Percentiles rank a stretch among this genome's conserved stretches.
These are phyloP conservation scores for Ustilago shanxiensis DNA, from an alignment of 1,284 basidiomycete species.

Conservation along the genomic window DNA sequence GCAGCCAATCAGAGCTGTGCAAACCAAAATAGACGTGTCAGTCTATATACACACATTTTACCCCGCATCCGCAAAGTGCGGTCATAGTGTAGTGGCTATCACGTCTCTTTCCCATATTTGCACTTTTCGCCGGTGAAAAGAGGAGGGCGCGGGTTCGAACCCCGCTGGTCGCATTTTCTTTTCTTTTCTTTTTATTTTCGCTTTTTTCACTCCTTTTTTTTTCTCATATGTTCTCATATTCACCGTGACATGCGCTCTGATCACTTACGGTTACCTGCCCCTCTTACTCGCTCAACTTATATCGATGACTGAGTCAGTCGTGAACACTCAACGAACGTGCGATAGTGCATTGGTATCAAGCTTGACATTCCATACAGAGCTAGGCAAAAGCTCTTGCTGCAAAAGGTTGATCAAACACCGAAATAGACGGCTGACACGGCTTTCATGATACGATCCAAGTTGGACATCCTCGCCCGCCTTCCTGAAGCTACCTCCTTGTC, in stretches of 20 bases:
- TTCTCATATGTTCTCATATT: background rate
- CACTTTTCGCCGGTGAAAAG: constrained; percentile 6
- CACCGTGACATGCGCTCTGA: background rate
- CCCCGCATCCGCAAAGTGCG: background rate
- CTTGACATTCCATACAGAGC: background rate
- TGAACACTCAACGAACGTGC: too few species aligned
- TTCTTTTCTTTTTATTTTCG: background rate
- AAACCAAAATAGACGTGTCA: background rate
- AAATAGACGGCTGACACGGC: constrained; percentile 49
- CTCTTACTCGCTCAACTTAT: too few species aligned
- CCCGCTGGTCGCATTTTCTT: constrained; percentile 24
- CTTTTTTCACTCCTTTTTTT: constrained; percentile 1
- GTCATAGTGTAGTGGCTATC: constrained; percentile 28
- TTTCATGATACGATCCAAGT: constrained; percentile 18
- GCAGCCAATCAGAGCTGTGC: too few species aligned
- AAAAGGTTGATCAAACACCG: too few species aligned
- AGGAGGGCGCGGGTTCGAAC: constrained; percentile 35
- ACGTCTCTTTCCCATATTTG: constrained; percentile 27
- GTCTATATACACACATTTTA: background rate
- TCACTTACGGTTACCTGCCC: too few species aligned
- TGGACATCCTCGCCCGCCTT: constrained; percentile 43
- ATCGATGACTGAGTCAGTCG: too few species aligned
- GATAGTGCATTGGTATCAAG: background rate
- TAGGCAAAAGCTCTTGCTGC: background rate
- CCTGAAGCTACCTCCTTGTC: constrained; percentile 28